Percentiles rank a stretch among this genome's conserved stretches.
Evolutionary conservation across 345 rosid species (phyloP).

Genomic region (Tarenaya hassleriana): DNA sequence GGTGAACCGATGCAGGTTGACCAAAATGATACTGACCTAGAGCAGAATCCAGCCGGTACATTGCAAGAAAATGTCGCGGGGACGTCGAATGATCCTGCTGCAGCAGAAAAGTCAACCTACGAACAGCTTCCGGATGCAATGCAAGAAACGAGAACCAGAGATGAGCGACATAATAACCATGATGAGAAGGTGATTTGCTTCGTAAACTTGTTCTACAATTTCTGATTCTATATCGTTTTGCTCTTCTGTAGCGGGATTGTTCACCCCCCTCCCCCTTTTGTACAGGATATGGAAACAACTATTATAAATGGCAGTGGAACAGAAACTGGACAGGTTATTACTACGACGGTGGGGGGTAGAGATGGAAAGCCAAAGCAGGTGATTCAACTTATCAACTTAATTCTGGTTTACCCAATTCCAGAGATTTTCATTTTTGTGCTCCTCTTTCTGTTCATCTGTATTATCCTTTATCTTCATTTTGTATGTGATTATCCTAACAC

Average conservation of each 20-base stretch:
- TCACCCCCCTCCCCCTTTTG: constrained; percentile 16
- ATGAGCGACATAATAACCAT: constrained; percentile 39
- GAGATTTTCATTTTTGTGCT: constrained; percentile 1
- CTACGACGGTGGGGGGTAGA: constrained; percentile 73
- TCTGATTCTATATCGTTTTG: not conserved
- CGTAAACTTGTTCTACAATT: not conserved
- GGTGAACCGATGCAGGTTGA: constrained; percentile 39
- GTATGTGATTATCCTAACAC: constrained; percentile 10
- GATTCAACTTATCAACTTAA: constrained; percentile 13
- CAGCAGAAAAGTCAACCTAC: constrained; percentile 34
- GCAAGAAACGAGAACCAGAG: constrained; percentile 55
- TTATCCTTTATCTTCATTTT: no score
- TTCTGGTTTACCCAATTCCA: constrained; percentile 12
- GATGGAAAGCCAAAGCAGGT: constrained; percentile 98
- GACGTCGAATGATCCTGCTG: constrained; percentile 39
- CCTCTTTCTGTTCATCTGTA: not conserved
- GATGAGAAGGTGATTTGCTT: constrained; percentile 52
- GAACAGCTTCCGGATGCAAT: constrained; percentile 63
- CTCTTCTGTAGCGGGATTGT: not conserved
- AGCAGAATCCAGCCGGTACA: constrained; percentile 43
- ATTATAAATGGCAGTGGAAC: constrained; percentile 72
- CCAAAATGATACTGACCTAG: constrained; percentile 39
- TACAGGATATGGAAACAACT: constrained; percentile 59
- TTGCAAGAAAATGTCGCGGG: constrained; percentile 48
- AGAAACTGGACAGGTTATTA: constrained; percentile 80